Conservation (phyloP, 164 flowering plant genomes). For the Stephania japonica region DNA sequence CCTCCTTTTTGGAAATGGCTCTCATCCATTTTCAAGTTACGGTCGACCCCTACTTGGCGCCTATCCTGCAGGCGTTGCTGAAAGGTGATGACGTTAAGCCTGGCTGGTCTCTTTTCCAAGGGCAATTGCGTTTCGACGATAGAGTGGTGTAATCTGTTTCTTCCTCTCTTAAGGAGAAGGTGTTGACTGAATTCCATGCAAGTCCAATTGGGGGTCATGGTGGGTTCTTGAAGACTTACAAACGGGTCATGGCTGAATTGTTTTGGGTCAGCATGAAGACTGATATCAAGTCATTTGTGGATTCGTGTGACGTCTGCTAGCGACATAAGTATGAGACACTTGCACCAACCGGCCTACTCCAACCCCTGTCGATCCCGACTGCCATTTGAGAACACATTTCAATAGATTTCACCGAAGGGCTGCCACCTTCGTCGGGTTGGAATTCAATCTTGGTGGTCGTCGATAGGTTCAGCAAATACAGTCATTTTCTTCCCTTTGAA, state of each 20-base stretch:
- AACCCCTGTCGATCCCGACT: neutral
- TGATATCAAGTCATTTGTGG: neutral
- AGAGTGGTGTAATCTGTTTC: neutral
- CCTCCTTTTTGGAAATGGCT: neutral
- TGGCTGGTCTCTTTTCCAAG: no score
- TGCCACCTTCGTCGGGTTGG: neutral
- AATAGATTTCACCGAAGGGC: conserved; percentile 4
- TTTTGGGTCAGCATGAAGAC: neutral
- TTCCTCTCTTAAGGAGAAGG: neutral
- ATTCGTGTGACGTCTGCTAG: neutral
- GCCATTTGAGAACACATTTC: neutral
- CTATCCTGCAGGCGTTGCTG: no score
- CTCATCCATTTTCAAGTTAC: neutral
- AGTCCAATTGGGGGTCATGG: neutral
- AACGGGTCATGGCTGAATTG: neutral
- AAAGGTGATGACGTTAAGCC: no score
- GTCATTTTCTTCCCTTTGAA: neutral
- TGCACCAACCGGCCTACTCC: neutral
- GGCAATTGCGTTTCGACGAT: neutral
- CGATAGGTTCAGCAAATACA: neutral
- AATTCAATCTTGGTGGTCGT: conserved; percentile 1
- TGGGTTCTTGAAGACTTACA: neutral
- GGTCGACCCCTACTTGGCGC: no score
- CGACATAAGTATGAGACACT: neutral
- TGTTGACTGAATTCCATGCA: neutral